phyloP scores from a whole-genome alignment of 208 protist species.

The Wallacemonas rigidus region DNA sequence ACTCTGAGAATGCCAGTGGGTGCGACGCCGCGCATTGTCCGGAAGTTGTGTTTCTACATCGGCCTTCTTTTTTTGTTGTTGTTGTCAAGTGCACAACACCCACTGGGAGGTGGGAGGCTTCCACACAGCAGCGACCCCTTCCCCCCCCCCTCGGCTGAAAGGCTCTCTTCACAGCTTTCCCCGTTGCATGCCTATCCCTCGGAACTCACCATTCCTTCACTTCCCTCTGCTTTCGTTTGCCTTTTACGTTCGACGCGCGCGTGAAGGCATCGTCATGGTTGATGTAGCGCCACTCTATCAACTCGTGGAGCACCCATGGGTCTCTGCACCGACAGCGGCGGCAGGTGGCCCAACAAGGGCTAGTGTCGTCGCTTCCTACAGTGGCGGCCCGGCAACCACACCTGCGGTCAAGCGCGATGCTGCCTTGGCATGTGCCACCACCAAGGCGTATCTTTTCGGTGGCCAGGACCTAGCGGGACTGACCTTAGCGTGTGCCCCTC shows the following conservation, averaged over 20 bases:
- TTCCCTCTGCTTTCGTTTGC: not conserved
- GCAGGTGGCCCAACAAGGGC: constrained; percentile 28
- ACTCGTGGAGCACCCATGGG: constrained; percentile 9
- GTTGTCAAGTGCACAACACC: no score
- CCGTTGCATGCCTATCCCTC: no score
- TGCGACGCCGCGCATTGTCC: no score
- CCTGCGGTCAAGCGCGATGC: constrained; percentile 17
- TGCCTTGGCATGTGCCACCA: constrained; percentile 8
- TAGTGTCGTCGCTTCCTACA: constrained; percentile 17
- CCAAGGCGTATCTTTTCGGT: constrained; percentile 19
- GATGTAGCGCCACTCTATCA: constrained; percentile 3
- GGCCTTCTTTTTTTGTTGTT: no score
- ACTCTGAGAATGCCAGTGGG: no score
- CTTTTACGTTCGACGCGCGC: not conserved
- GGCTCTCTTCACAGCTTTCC: no score
- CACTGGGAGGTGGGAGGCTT: no score
- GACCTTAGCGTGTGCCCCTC: constrained; percentile 19
- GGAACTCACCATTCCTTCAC: not conserved
- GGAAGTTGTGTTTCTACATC: no score
- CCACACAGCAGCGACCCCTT: no score
- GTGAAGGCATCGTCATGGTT: not conserved
- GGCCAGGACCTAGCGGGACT: not conserved
- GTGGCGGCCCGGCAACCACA: not conserved
- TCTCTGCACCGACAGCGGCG: constrained; percentile 18
- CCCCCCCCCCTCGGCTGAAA: no score